Evolutionary conservation across 805 yeast genomes (phyloP).

Genomic region (Wickerhamiella australiensis): DNA sequence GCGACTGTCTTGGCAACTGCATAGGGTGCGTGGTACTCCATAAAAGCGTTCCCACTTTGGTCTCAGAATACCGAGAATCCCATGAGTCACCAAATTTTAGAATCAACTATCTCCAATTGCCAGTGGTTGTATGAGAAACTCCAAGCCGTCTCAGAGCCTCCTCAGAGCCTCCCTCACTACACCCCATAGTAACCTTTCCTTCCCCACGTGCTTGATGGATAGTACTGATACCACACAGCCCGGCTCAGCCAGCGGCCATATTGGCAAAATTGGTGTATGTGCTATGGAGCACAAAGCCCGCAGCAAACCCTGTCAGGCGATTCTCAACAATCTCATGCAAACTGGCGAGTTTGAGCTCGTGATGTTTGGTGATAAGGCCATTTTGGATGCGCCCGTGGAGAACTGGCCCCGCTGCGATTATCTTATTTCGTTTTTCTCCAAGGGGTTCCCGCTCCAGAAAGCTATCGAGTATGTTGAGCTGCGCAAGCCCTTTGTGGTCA

Average conservation of each 20-base stretch:
- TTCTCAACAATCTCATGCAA: constrained; percentile 73
- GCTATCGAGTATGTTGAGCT: constrained; percentile 84
- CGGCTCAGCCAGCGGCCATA: constrained; percentile 11
- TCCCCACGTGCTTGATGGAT: not conserved
- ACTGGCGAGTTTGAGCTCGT: constrained; percentile 94
- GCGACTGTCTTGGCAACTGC: too few species aligned
- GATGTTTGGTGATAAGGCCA: constrained; percentile 94
- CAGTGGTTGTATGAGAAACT: too few species aligned
- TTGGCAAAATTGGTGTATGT: constrained; percentile 95
- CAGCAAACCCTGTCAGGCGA: constrained; percentile 89
- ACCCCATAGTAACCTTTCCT: not conserved
- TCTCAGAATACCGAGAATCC: too few species aligned
- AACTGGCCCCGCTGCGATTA: constrained; percentile 99
- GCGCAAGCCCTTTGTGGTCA: constrained; percentile 79
- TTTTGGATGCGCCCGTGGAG: constrained; percentile 81
- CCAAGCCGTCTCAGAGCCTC: too few species aligned
- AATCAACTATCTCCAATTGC: too few species aligned
- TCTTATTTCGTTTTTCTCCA: constrained; percentile 82
- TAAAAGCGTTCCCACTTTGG: too few species aligned
- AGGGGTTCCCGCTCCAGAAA: constrained; percentile 91
- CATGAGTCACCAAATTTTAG: too few species aligned
- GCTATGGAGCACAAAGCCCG: constrained; percentile 97
- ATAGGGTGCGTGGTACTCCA: too few species aligned
- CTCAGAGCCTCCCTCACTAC: not conserved
- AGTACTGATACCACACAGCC: constrained; percentile 2